Evolutionary conservation across 495 filamentous ascomycete genomes (phyloP), one percentile per base, ranked within the genome.

Genomic region (Neurospora tetraspora): DNA sequence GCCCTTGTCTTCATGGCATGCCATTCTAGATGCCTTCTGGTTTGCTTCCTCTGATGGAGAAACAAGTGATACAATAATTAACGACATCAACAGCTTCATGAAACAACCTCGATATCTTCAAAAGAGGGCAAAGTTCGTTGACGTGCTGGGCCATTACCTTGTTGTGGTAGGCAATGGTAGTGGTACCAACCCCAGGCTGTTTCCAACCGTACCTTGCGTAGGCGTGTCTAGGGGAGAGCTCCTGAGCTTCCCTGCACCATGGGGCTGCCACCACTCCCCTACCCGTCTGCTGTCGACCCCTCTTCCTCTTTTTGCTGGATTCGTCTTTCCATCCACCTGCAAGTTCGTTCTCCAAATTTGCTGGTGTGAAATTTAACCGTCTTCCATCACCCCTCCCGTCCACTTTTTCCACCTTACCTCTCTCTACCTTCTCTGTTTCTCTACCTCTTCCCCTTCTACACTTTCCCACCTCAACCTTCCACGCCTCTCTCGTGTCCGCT

Each of bases 391-490:
- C 72, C 69, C 68, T 71, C 45, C 40, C 71, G 70, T 71, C 75
- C 76, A 53, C 72, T 70, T 68, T 36, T 69, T 69, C n/a, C 65
- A 59, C 36, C 53, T 68, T 70, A 39, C 36, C 70, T 74, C 42
- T 39, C 69, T 38, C 73, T 70, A 53, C 75, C 74, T 78, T 79
- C 77, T 77, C 76, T 76, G 73, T 73, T 74, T 74, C 75, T 76
- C 71, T 73, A 76, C 68, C 70, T 71, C 45, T 65, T 71, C 27
- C 23, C n/a, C 71, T 70, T 37, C 65, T 43, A 43, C 71, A 14
- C 39, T 47, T 71, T 37, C 39, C 23, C 39, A 34, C n/a, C 40
- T 68, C 38, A 61, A 69, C n/a, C 74, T 16, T 72, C 40, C 31
- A 65, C 61, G 65, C 43, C 69, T 34, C 69, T 45, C 69, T 43